A percentile compares a stretch with the other conserved stretches of the same genome.
phyloP scores from a whole-genome alignment of 208 protist genomes.

The Acanthamoeba royreba region DNA sequence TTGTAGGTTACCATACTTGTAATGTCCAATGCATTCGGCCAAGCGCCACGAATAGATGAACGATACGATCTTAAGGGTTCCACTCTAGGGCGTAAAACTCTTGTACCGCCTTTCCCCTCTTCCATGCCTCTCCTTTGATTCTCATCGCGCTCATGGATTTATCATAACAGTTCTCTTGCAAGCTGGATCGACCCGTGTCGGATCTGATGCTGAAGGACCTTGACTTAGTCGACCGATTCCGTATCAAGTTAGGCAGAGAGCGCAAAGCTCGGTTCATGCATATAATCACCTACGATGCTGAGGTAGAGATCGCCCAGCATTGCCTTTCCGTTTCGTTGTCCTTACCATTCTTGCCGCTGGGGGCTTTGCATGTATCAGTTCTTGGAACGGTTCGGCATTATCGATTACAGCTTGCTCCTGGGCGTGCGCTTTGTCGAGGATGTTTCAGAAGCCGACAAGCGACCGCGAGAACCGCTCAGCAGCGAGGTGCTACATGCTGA shows the following conservation, averaged over 20 bases:
- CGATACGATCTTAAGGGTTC: slow-evolving; percentile 29
- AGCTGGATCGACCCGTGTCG: not conserved
- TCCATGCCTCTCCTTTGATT: not conserved
- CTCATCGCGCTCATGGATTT: not conserved
- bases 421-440: slow-evolving; percentile 33
- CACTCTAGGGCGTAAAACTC: not conserved
- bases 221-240: not conserved
- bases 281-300: not conserved
- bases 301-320: not conserved
- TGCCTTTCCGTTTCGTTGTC: not conserved
- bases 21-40: not conserved
- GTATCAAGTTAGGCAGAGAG: not conserved
- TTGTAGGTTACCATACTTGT: not conserved
- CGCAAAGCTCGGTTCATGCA: not conserved
- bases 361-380: not conserved
- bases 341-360: not conserved
- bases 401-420: slow-evolving; percentile 25
- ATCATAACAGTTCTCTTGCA: not conserved
- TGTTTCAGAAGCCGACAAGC: not conserved
- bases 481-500: not conserved
- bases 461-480: not conserved
- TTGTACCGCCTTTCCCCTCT: not conserved
- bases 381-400: not conserved
- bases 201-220: slow-evolving; percentile 5
- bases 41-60: not conserved